Percentiles rank a stretch among this genome's conserved stretches.
phyloP scores from a whole-genome alignment of 2,329 filamentous ascomycete genomes.

The Ceratocystis variospora region DNA sequence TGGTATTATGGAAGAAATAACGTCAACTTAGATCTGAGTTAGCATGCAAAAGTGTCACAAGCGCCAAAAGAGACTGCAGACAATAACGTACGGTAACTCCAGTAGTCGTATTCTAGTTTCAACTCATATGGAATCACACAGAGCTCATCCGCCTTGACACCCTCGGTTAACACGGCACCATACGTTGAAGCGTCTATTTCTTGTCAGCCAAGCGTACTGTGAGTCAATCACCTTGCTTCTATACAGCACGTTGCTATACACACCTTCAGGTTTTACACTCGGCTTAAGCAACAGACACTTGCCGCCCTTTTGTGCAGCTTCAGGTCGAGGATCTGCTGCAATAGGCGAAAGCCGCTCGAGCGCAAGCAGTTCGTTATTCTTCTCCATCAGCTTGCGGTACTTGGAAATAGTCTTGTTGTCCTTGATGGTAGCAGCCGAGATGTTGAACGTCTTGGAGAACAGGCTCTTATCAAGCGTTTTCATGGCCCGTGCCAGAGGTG shows the following conservation, averaged over 20 bases:
- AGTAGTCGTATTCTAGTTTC: slow-evolving; percentile 68
- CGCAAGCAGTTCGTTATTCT: slow-evolving; percentile 50
- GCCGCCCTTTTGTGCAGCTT: slow-evolving; percentile 38
- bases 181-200: slow-evolving; percentile 55
- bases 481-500: slow-evolving; percentile 68
- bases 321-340: slow-evolving; percentile 44
- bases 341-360: slow-evolving; percentile 52
- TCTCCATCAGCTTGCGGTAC: slow-evolving; percentile 52
- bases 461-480: slow-evolving; percentile 68
- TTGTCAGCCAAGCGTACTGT: slow-evolving; percentile 21
- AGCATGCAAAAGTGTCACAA: slow-evolving; percentile 14
- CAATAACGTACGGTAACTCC: slow-evolving; percentile 56
- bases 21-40: slow-evolving; percentile 46
- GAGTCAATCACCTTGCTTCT: neutral
- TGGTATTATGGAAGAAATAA: slow-evolving; percentile 69
- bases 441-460: slow-evolving; percentile 62
- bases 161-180: slow-evolving; percentile 54
- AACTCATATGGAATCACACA: slow-evolving; percentile 63
- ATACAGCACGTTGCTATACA: neutral
- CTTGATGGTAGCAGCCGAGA: slow-evolving; percentile 64
- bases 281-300: slow-evolving; percentile 50
- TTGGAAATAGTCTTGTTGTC: slow-evolving; percentile 62
- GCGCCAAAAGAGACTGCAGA: neutral
- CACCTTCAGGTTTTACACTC: slow-evolving; percentile 40
- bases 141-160: slow-evolving; percentile 54